Evolutionary conservation across 768 basidiomycete species (phyloP).

Genomic region (Chalciporus chontae): DNA sequence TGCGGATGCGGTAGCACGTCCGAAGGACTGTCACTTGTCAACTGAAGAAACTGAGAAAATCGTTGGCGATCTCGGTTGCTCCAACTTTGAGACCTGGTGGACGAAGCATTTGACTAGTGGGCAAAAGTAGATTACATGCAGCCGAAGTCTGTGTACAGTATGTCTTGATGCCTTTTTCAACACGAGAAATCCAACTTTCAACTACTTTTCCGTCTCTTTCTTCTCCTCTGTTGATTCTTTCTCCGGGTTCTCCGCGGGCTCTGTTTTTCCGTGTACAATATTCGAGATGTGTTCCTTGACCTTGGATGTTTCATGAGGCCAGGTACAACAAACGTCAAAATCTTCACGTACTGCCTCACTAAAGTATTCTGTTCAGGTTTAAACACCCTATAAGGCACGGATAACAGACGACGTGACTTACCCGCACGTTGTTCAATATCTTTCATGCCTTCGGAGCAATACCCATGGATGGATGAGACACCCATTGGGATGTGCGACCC

Average conservation of each 20-base stretch:
- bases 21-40: slow-evolving; percentile 76
- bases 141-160: slow-evolving; percentile 4
- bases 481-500: slow-evolving; percentile 47
- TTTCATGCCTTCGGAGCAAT: slow-evolving; percentile 33
- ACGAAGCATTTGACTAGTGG: slow-evolving; percentile 37
- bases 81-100: slow-evolving; percentile 89
- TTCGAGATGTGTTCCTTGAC: slow-evolving; percentile 21
- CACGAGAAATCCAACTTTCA: background rate
- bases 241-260: background rate
- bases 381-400: background rate
- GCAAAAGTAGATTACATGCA: slow-evolving; percentile 10
- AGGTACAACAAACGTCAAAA: background rate
- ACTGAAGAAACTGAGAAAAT: slow-evolving; percentile 72
- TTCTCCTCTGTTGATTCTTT: slow-evolving; percentile 11
- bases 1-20: slow-evolving; percentile 66
- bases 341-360: slow-evolving; percentile 24
- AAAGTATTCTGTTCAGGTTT: slow-evolving; percentile 24
- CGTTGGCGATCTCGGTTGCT: slow-evolving; percentile 55
- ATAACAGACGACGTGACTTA: slow-evolving; percentile 16
- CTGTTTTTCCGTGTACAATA: background rate
- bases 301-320: slow-evolving; percentile 1
- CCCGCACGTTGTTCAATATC: slow-evolving; percentile 46
- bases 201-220: slow-evolving; percentile 4
- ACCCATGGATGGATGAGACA: slow-evolving; percentile 40
- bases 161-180: background rate